Percentiles rank a stretch among this genome's conserved stretches.
phyloP scores from a whole-genome alignment of 2,329 filamentous ascomycete species.

The Colletotrichum paranaense region DNA sequence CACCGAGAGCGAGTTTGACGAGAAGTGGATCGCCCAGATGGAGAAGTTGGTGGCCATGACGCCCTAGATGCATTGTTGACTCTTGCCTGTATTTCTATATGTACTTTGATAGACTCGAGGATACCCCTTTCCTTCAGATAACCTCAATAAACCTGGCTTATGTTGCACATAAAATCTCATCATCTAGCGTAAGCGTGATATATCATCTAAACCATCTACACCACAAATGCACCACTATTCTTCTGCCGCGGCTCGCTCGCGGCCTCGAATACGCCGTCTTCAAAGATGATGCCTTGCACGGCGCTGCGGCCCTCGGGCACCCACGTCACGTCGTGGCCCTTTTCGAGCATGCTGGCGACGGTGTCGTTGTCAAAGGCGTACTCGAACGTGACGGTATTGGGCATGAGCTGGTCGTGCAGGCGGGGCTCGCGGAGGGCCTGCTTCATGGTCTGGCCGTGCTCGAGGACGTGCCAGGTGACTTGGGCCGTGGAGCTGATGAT shows the following conservation, averaged over 20 bases:
- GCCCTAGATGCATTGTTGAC: slow-evolving; percentile 7
- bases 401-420: slow-evolving; percentile 85
- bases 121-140: slow-evolving; percentile 47
- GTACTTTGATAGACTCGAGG: slow-evolving; percentile 46
- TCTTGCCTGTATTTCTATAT: slow-evolving; percentile 34
- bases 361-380: slow-evolving; percentile 74
- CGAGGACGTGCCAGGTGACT: slow-evolving; percentile 78
- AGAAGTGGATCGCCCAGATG: slow-evolving; percentile 82
- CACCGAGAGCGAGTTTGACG: slow-evolving; percentile 86
- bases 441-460: slow-evolving; percentile 67
- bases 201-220: slow-evolving; percentile 41
- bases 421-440: slow-evolving; percentile 75
- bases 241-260: slow-evolving; percentile 80
- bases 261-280: slow-evolving; percentile 80
- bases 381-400: slow-evolving; percentile 76
- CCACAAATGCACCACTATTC: slow-evolving; percentile 73
- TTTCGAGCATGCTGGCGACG: slow-evolving; percentile 68
- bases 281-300: slow-evolving; percentile 75
- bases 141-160: slow-evolving; percentile 18
- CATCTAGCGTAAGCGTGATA: background rate
- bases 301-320: slow-evolving; percentile 72
- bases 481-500: slow-evolving; percentile 87
- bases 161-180: background rate
- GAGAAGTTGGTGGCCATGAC: slow-evolving; percentile 72
- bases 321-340: slow-evolving; percentile 80